A percentile compares a stretch with the other conserved stretches of the same genome.
Conservation (phyloP, 2,329 filamentous ascomycete species). For the Aureobasidium musti region DNA sequence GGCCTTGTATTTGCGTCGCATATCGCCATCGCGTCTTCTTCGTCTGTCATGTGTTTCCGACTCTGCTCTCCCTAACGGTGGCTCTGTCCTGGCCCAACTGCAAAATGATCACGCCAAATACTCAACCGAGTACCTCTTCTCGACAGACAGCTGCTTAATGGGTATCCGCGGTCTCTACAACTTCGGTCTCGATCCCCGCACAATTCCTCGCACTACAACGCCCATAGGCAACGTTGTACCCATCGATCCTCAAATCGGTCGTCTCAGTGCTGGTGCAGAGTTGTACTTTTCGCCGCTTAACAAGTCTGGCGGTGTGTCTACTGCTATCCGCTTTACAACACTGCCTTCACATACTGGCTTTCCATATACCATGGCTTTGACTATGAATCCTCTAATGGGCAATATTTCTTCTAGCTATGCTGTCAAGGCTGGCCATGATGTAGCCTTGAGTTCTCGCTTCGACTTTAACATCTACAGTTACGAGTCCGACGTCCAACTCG, state of each 20-base stretch:
- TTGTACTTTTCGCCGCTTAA: constrained; percentile 95
- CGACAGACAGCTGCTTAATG: constrained; percentile 85
- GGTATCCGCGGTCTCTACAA: constrained; percentile 91
- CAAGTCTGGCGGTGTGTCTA: constrained; percentile 87
- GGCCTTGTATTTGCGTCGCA: constrained; percentile 76
- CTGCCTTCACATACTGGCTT: constrained; percentile 78
- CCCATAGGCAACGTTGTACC: constrained; percentile 27
- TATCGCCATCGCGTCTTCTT: constrained; percentile 76
- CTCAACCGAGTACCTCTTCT: constrained; percentile 85
- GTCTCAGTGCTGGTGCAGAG: constrained; percentile 89
- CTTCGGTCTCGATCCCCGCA: constrained; percentile 72
- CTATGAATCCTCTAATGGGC: constrained; percentile 91
- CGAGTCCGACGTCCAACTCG: constrained; percentile 89
- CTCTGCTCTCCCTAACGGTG: constrained; percentile 69
- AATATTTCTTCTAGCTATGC: constrained; percentile 90
- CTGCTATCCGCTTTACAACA: constrained; percentile 87
- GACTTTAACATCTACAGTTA: constrained; percentile 99
- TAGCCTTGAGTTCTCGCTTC: constrained; percentile 85
- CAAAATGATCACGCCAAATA: constrained; percentile 87
- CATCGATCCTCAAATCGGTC: constrained; percentile 67
- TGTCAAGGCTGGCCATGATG: constrained; percentile 77
- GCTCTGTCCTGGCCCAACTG: constrained; percentile 70
- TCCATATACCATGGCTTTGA: constrained; percentile 90
- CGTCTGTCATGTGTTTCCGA: constrained; percentile 78
- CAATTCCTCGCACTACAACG: constrained; percentile 36